A percentile compares a stretch with the other conserved stretches of the same genome.
These are phyloP conservation scores for Myriosclerotinia scirpicola DNA, from an alignment of 2,329 filamentous ascomycete species.

Conservation along the genomic window DNA sequence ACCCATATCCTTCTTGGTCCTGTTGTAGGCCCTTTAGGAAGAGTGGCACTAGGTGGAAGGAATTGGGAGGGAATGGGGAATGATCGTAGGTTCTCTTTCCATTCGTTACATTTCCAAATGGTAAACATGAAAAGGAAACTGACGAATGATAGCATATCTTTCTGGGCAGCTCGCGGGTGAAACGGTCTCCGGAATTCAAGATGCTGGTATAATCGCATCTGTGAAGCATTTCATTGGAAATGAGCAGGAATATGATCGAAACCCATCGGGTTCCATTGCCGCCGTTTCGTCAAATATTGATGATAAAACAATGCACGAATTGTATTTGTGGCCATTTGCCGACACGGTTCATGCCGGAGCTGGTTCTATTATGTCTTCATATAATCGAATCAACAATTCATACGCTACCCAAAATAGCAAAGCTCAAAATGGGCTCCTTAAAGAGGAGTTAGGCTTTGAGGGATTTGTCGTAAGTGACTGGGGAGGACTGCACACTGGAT, in stretches of 20 bases:
- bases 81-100: constrained; percentile 30
- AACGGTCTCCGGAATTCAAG: constrained; percentile 34
- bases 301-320: constrained; percentile 69
- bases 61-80: constrained; percentile 60
- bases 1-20: constrained; percentile 36
- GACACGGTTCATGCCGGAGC: constrained; percentile 77
- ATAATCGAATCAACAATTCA: constrained; percentile 64
- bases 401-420: constrained; percentile 65
- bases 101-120: background rate
- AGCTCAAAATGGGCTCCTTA: constrained; percentile 75
- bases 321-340: constrained; percentile 84
- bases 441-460: constrained; percentile 83
- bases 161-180: constrained; percentile 51
- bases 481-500: constrained; percentile 78
- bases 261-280: constrained; percentile 50
- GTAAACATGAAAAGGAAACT: background rate
- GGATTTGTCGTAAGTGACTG: constrained; percentile 81
- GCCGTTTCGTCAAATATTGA: constrained; percentile 68
- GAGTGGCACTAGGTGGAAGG: constrained; percentile 64
- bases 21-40: constrained; percentile 65
- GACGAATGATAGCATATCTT: constrained; percentile 51
- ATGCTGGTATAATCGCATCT: constrained; percentile 32
- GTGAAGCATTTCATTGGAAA: constrained; percentile 62
- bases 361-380: constrained; percentile 78
- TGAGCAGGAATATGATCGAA: constrained; percentile 60